Base-by-base conservation (phyloP, 2,329 filamentous ascomycete genomes). In the Dothistroma septosporum region DNA sequence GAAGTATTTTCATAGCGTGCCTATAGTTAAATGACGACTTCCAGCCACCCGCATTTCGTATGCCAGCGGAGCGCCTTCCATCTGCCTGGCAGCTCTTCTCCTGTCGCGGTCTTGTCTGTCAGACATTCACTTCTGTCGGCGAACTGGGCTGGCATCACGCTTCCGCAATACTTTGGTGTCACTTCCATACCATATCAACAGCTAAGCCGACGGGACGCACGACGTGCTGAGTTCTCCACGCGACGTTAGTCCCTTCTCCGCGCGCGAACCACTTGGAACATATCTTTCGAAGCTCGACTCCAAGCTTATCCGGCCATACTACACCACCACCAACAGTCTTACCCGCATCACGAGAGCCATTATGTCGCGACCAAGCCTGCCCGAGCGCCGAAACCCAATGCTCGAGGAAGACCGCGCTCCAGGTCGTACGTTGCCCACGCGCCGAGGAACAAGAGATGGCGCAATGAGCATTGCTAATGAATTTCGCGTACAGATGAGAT, bases 341-440 rank as follows among this genome's bases (percentile, higher is more conserved):
- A 28, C 16, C 19, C 10, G 24, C 35, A 1, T 22, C 55, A 37
- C 54, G 52, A 53, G 49, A 57, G 58, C 37, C 59, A 57, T 50
- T 24, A 70, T 69, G 66, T 61, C 63, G 35, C 61, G 64, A 57
- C 68, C 70, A 35, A 46, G 73, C 53, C 78, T 91, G 65, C 88
- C 88, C 35, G 76, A 78, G 68, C 80, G 80, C 76, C 80, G 82
- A 72, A 91, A 91, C 74, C 86, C 84, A 65, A 80, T 89, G 64
- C 83, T 91, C 75, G 80, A 75, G 58, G 75, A 83, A 28, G 83
- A 86, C 62, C 81, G 85, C 66, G 79, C 87, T 58, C 87, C 87
- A 57, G 71, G 79, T 55, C 84, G 88, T 91, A 87, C 69, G 81
- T 80, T 58, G 56, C 64, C 60, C 55, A 35, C 28, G 54, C 32